Evolutionary conservation across 2,329 filamentous ascomycete genomes (phyloP), one percentile per base, ranked within the genome.

Genomic region (Epichloe sibirici): DNA sequence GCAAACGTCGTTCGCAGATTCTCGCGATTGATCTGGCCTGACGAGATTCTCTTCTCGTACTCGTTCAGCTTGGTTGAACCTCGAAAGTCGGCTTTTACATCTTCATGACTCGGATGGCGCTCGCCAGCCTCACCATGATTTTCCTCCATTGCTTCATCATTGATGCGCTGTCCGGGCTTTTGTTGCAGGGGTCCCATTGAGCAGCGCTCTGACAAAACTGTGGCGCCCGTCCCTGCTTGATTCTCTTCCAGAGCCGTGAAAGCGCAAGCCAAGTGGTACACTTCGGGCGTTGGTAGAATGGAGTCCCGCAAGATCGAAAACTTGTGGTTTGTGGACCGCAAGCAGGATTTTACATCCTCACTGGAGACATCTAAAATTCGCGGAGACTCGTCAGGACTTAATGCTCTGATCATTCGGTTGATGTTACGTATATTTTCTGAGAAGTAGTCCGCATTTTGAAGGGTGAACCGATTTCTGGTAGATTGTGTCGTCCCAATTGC

Each of bases 1-100:
- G 80, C 76, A 64, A 97, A 98, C 0, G 88, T 94, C 0, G 88
- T 94, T 56, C 83, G 83, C 58, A 98, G 88, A 61, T 86, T 86
- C 46, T 83, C 76, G 6, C 88, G 81, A 62, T 95, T 82, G 38
- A 95, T 82, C 3, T 97, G 84, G 9, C 91, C 90, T 3, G 81
- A 78, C 45, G 95, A 73, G 7, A 98, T 76, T 59, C 84, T 85
- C 66, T 88, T 88, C 67, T 97, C 93, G 58, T 95, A 83, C 49
- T 83, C 76, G 53, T 86, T 90, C 59, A 79, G 82, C 43, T 74
- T 81, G 43, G 63, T 56, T 5, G 59, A 51, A n/a, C 55, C 53
- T 37, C 61, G 57, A 6, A 57, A 46, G 4, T 61, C 60, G 2
- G 62, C 42, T 54, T 63, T 64, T 7, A 59, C 60, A 58, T 70